These are phyloP conservation scores for Ustilago bromivora DNA, from an alignment of 1,284 basidiomycete genomes.

Conservation along the genomic window DNA sequence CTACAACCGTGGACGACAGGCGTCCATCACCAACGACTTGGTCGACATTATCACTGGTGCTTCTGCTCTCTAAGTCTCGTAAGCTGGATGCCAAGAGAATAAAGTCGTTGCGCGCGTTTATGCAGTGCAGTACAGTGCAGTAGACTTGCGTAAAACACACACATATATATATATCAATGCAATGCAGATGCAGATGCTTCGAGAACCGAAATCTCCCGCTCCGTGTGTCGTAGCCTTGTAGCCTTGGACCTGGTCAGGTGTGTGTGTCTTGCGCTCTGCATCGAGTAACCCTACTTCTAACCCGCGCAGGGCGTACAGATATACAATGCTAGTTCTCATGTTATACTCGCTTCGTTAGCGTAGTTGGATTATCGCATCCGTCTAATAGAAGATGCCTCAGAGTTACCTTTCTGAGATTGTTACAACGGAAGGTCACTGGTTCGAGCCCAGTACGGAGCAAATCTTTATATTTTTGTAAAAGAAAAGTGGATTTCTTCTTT, in stretches of 20 bases:
- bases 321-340: neutral
- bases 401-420: constrained; percentile 4
- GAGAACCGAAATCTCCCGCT: neutral
- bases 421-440: constrained; percentile 56
- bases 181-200: constrained; percentile 7
- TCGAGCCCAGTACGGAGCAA: constrained; percentile 56
- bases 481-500: neutral
- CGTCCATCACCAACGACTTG: constrained; percentile 94
- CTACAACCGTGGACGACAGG: constrained; percentile 98
- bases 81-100: neutral
- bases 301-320: neutral
- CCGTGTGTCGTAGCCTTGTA: too few species aligned
- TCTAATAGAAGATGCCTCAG: constrained; percentile 53
- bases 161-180: constrained; percentile 8
- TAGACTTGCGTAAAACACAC: constrained; percentile 2
- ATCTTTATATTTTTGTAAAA: constrained; percentile 9
- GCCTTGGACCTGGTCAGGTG: too few species aligned
- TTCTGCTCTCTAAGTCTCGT: constrained; percentile 69
- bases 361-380: constrained; percentile 55
- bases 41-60: constrained; percentile 93
- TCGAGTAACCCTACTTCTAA: too few species aligned
- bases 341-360: constrained; percentile 42
- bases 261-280: too few species aligned
- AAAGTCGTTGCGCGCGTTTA: neutral
- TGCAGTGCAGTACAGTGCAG: neutral